These are phyloP conservation scores for Clarireedia sp. DNA, from an alignment of 2,329 filamentous ascomycete genomes.

Conservation along the genomic window DNA sequence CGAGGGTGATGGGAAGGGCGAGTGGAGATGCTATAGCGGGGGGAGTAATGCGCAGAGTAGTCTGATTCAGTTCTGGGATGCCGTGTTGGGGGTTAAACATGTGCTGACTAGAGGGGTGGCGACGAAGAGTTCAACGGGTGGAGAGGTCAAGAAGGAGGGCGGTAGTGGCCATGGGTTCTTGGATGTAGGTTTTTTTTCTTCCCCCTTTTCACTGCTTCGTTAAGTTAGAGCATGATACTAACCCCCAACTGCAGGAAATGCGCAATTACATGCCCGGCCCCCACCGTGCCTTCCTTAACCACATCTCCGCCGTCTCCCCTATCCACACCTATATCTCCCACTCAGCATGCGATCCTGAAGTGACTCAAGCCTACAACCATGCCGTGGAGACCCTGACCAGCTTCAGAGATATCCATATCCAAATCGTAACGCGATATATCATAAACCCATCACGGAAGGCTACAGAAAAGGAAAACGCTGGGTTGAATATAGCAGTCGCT, in stretches of 20 bases:
- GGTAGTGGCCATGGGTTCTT: slow-evolving; percentile 16
- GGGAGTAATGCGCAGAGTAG: slow-evolving; percentile 92
- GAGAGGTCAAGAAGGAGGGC: slow-evolving; percentile 10
- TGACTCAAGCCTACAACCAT: slow-evolving; percentile 59
- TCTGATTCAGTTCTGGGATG: slow-evolving; percentile 86
- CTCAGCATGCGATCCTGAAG: slow-evolving; percentile 35
- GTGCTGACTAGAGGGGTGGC: slow-evolving; percentile 26
- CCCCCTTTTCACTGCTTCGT: not conserved
- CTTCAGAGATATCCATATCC: slow-evolving; percentile 79
- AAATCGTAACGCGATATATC: slow-evolving; percentile 86
- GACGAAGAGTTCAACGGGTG: slow-evolving; percentile 1
- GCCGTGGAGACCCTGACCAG: slow-evolving; percentile 67
- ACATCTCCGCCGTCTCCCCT: slow-evolving; percentile 62
- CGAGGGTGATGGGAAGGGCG: slow-evolving; percentile 54
- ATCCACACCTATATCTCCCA: slow-evolving; percentile 58
- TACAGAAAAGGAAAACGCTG: slow-evolving; percentile 37
- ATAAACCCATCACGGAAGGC: slow-evolving; percentile 60
- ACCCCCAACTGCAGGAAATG: slow-evolving; percentile 47
- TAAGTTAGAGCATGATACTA: not conserved
- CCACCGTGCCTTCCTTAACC: slow-evolving; percentile 70
- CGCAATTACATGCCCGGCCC: slow-evolving; percentile 83
- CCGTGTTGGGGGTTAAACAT: slow-evolving; percentile 79
- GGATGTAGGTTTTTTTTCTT: slow-evolving; percentile 10
- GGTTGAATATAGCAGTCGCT: slow-evolving; percentile 29
- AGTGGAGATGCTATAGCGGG: slow-evolving; percentile 73